Base-by-base conservation (phyloP, 148 eudicot genomes). In the Simmondsia chinensis region DNA sequence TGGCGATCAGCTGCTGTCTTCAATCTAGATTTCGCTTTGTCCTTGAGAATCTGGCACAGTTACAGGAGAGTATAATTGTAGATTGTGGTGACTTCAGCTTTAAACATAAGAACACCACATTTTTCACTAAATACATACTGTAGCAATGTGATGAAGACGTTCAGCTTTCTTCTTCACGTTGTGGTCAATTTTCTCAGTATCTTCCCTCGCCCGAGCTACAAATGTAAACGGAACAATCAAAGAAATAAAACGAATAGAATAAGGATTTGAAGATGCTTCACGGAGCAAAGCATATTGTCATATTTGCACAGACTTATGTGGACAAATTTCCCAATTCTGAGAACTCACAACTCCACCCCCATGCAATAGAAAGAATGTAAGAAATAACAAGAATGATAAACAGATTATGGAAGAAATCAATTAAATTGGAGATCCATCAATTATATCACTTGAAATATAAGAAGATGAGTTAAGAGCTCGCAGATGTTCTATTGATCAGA, bases 161-260 rank as follows among this genome's bases (percentile, higher is more conserved):
- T 82, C 86, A 41, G 99, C 99, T 65, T 77, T 82, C 48, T 62
- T 68, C 79, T 91, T 91, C 57, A 91, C 88, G 44, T 48, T 54
- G 39, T 60, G 40, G 69, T 91, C 99, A 52, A 91, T 77, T 73
- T 70, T 91, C 68, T 60, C 82, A 33, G 99, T 86, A 61, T 82
- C 95, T 60, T 91, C 87, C 55, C 94, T 79, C 20, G 87, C 99
- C 34, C 99, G 95, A 65, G 99, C 99, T 91, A 69, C 58, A 59
- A 64, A 54, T n/a, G 45, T 54, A 74, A 58, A 50, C 28, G 36
- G 23, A 12, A 30, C 6, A 44, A 20, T 39, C 42, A 39, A 30
- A 28, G n/a, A 43, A 9, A 34, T 19, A 12, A n/a, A 18, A 19
- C 9, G 13, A 50, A 28, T 4, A 18, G 4, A 29, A 46, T 29